Evolutionary conservation across 306 rosid genomes (phyloP).

Genomic region (Prunus kanzakura): DNA sequence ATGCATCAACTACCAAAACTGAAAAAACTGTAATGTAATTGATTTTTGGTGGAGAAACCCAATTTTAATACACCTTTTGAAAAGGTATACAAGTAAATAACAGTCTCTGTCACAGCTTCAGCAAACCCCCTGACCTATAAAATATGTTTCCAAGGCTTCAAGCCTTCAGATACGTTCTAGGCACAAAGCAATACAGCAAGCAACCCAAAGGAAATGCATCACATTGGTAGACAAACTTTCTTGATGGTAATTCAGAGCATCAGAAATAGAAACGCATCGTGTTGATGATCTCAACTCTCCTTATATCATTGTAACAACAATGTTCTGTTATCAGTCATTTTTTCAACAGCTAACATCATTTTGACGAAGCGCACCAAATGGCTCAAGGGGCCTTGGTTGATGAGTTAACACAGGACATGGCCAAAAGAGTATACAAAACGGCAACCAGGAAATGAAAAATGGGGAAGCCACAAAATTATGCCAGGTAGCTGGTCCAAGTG

Average conservation of each 20-base stretch:
- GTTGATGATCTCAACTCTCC: neutral
- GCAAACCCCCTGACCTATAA: no score
- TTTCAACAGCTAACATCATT: neutral
- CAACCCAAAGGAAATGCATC: neutral
- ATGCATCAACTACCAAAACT: no score
- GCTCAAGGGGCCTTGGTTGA: neutral
- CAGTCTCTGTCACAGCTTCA: no score
- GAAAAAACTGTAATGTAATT: no score
- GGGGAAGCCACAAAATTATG: constrained; percentile 12
- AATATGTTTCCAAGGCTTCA: neutral
- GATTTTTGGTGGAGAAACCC: no score
- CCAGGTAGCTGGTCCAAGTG: neutral
- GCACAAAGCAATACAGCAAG: neutral
- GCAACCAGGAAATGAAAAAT: neutral
- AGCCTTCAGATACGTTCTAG: neutral
- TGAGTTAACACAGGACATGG: neutral
- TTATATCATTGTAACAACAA: neutral
- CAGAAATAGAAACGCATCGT: neutral
- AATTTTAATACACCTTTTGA: no score
- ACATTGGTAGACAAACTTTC: neutral
- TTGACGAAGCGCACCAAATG: neutral
- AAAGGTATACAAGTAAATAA: no score
- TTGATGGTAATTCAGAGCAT: neutral
- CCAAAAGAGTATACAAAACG: neutral
- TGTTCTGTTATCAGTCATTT: neutral